Evolutionary conservation across 1,139 yeast species (phyloP), one percentile per base, ranked within the genome.

Genomic region (Debaryomyces nepalensis): DNA sequence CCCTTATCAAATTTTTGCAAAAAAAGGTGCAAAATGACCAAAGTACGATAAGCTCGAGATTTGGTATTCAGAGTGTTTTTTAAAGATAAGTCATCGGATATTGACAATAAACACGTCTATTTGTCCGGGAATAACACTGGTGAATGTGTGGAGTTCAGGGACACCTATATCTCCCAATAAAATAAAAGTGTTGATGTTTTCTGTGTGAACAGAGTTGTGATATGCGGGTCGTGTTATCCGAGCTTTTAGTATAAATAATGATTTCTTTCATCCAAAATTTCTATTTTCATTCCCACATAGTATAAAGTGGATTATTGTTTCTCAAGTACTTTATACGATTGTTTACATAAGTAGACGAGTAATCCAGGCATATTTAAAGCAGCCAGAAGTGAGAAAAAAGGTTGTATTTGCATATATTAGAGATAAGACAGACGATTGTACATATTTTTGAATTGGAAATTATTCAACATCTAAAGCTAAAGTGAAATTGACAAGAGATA

Each of bases 211-310:
- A 24, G 12, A 21, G 12, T n/a, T n/a, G 24, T n/a, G 8, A 22
- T 33, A 14, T 24, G 36, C 36, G 36, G 36, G 36, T 14, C 20
- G 27, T 7, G 21, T 9, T 24, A 33, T 33, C 36, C 36, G 36
- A 22, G 36, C 27, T 33, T 10, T 22, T n/a, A n/a, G n/a, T n/a
- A n/a, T n/a, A n/a, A n/a, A n/a, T n/a, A n/a, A n/a, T n/a, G n/a
- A n/a, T n/a, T n/a, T n/a, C n/a, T n/a, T n/a, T n/a, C n/a, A n/a
- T n/a, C n/a, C n/a, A n/a, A n/a, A n/a, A n/a, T 29, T 29, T 29
- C 32, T 29, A 16, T 29, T 29, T 29, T 29, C 11, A 10, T 8
- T 29, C n/a, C n/a, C 12, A 14, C 20, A 16, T 29, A 16, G 32
- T 29, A 29, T 19, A 19, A 19, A 29, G 32, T 29, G 32, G 21